A percentile compares a stretch with the other conserved stretches of the same genome.
Conservation (phyloP, 192 early-diverging fungal species). For the Backusella australiensis region DNA sequence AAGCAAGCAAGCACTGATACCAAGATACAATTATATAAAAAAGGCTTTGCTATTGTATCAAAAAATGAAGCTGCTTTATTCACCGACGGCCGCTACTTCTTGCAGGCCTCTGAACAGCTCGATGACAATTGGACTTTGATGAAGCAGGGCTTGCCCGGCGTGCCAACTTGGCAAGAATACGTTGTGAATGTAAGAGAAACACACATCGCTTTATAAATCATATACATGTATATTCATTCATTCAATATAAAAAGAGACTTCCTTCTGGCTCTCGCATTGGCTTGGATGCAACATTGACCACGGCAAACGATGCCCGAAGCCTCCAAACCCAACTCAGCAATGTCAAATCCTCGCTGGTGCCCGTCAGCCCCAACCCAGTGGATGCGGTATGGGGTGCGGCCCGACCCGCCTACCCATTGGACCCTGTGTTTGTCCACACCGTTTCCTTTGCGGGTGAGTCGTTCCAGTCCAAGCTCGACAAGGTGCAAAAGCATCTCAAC, state of each 20-base stretch:
- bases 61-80: conserved; percentile 80
- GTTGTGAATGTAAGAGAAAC: conserved; percentile 55
- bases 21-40: neutral
- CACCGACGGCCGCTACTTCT: conserved; percentile 95
- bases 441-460: conserved; percentile 56
- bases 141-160: conserved; percentile 84
- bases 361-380: conserved; percentile 75
- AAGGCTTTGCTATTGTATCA: conserved; percentile 86
- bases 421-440: conserved; percentile 60
- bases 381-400: conserved; percentile 76
- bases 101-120: conserved; percentile 91
- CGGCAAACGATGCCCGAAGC: conserved; percentile 41
- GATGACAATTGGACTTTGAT: conserved; percentile 91
- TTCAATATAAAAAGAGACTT: conserved; percentile 45
- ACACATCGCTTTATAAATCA: neutral
- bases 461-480: conserved; percentile 60
- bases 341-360: conserved; percentile 61
- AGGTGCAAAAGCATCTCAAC: conserved; percentile 62
- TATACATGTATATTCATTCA: neutral
- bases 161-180: conserved; percentile 91
- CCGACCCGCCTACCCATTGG: conserved; percentile 67
- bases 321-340: conserved; percentile 15
- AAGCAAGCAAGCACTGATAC: neutral
- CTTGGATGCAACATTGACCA: conserved; percentile 86
- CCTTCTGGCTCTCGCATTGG: conserved; percentile 77